Conservation (phyloP, 345 rosid genomes). For the Ricinus communis region DNA sequence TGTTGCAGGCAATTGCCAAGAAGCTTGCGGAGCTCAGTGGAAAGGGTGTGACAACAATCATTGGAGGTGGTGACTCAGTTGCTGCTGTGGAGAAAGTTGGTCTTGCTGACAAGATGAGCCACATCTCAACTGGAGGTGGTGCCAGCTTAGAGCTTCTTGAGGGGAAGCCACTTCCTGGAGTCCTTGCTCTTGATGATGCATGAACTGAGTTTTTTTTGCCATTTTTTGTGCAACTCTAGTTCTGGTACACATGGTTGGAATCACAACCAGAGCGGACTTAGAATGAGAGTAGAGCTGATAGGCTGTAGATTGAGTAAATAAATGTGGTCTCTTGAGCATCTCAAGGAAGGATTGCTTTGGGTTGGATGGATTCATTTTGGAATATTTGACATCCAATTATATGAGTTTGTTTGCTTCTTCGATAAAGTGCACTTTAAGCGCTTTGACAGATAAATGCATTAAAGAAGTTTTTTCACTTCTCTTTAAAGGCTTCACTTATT, state of each 20-base stretch:
- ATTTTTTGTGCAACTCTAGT: slow-evolving; percentile 7
- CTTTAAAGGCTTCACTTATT: too few relatives aligned
- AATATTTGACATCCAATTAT: neutral
- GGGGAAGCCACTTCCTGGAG: slow-evolving; percentile 89
- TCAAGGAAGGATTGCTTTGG: neutral
- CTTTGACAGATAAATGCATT: too few relatives aligned
- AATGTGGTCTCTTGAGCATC: neutral
- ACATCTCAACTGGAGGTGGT: slow-evolving; percentile 95
- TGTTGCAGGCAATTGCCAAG: slow-evolving; percentile 69
- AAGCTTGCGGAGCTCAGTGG: slow-evolving; percentile 83
- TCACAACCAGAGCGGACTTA: slow-evolving; percentile 27
- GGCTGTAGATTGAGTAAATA: slow-evolving; percentile 23
- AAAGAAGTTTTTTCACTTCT: too few relatives aligned
- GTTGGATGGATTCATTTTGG: slow-evolving; percentile 3
- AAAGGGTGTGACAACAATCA: slow-evolving; percentile 90
- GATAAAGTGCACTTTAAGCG: neutral
- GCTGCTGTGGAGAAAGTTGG: slow-evolving; percentile 97
- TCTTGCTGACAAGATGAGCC: slow-evolving; percentile 92
- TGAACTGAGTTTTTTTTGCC: slow-evolving; percentile 15
- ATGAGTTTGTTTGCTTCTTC: neutral
- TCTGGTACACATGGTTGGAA: slow-evolving; percentile 31
- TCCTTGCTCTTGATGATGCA: slow-evolving; percentile 87
- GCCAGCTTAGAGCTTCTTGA: slow-evolving; percentile 97
- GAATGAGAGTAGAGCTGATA: neutral
- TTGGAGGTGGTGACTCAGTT: slow-evolving; percentile 96